phyloP scores from a whole-genome alignment of 495 filamentous ascomycete species.

The Daldinia vernicosa region DNA sequence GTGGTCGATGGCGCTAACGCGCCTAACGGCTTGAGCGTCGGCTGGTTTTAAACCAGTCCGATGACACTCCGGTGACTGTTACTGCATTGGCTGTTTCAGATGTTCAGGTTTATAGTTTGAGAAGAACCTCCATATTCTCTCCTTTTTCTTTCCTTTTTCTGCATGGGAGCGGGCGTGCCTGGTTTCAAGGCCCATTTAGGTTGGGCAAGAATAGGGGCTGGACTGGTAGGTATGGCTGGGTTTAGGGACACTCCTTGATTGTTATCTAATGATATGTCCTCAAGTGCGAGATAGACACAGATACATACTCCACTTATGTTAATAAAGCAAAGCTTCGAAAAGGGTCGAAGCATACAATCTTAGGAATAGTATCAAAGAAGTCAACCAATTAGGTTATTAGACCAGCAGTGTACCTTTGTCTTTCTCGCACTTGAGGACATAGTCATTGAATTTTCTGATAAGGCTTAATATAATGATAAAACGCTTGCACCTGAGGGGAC shows the following conservation, averaged over 20 bases:
- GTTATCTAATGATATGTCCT: background rate
- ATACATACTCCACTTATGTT: no score
- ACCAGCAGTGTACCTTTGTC: no score
- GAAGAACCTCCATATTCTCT: background rate
- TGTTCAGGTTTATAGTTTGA: background rate
- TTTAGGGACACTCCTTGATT: constrained; percentile 2
- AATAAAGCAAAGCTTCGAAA: no score
- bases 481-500: background rate
- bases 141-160: background rate
- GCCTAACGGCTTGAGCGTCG: constrained; percentile 41
- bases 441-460: no score
- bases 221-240: background rate
- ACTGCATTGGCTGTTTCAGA: background rate
- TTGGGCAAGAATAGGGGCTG: background rate
- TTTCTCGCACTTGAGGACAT: no score
- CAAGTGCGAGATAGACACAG: no score
- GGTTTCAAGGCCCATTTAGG: background rate
- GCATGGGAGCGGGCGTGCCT: background rate
- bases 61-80: background rate
- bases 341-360: no score
- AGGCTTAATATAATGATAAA: background rate
- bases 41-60: constrained; percentile 22
- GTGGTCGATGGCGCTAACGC: constrained; percentile 18
- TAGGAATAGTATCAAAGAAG: no score
- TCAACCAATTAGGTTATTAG: no score